These are phyloP conservation scores for Pseudisothecium myosuroides DNA, from an alignment of 225 moss, liverwort and hornwort species.

Conservation along the genomic window DNA sequence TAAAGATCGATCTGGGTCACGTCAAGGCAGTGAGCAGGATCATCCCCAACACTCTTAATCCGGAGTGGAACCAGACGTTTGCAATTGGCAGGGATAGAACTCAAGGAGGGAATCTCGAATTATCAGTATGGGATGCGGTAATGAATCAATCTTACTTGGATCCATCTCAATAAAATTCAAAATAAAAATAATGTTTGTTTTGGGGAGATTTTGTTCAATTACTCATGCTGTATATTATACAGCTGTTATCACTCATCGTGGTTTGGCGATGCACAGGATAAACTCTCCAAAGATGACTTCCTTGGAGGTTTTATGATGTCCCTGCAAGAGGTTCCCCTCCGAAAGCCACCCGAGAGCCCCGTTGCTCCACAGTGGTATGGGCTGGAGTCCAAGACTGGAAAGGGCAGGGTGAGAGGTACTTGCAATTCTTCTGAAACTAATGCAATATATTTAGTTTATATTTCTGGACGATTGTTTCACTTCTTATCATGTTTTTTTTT, in stretches of 20 bases:
- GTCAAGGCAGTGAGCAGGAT: constrained; percentile 31
- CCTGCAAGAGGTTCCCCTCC: constrained; percentile 43
- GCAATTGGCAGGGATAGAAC: constrained; percentile 60
- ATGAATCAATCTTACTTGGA: background rate
- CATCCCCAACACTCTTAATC: constrained; percentile 32
- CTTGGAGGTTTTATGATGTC: constrained; percentile 63
- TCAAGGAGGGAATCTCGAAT: constrained; percentile 31
- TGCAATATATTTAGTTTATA: background rate
- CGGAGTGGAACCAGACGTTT: constrained; percentile 65
- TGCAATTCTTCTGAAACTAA: background rate
- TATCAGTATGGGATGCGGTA: constrained; percentile 67
- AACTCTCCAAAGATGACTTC: constrained; percentile 63
- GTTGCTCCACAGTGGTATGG: constrained; percentile 74
- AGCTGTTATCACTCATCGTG: no score
- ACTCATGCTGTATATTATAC: no score
- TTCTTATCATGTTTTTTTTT: background rate
- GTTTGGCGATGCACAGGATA: constrained; percentile 25
- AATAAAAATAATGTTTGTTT: background rate
- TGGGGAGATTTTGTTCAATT: background rate
- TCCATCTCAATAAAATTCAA: background rate
- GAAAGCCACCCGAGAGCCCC: constrained; percentile 67
- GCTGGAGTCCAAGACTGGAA: constrained; percentile 55
- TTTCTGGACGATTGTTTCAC: background rate
- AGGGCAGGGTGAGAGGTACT: constrained; percentile 65
- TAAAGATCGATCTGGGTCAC: constrained; percentile 35